A percentile compares a stretch with the other conserved stretches of the same genome.
phyloP scores from a whole-genome alignment of 805 yeast species.

The Jamesozyma jinghongensis region DNA sequence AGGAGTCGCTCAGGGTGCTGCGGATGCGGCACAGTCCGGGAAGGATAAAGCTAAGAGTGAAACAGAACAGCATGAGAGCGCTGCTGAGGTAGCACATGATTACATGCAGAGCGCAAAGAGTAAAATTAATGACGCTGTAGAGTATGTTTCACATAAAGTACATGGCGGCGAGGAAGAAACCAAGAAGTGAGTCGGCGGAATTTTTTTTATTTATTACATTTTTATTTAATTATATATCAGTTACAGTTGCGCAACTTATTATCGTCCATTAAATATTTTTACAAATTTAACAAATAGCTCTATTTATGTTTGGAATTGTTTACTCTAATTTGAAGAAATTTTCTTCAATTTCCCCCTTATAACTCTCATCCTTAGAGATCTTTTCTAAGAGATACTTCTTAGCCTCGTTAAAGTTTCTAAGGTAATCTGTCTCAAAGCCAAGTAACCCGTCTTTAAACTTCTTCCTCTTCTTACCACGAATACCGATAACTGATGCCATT shows the following conservation, averaged over 20 bases:
- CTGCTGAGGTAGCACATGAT: constrained; percentile 48
- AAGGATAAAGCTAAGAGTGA: constrained; percentile 36
- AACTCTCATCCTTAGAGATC: neutral
- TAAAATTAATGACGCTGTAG: constrained; percentile 37
- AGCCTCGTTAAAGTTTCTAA: constrained; percentile 17
- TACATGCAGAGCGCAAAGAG: constrained; percentile 50
- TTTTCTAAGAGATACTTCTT: constrained; percentile 14
- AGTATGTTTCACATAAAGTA: constrained; percentile 39
- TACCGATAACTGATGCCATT: constrained; percentile 30
- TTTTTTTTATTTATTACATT: no score
- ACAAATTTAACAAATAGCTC: no score
- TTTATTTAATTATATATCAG: no score
- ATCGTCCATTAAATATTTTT: no score
- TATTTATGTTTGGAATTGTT: no score
- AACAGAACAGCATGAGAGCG: constrained; percentile 29
- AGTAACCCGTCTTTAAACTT: constrained; percentile 25
- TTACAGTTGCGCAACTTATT: no score
- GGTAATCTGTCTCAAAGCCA: constrained; percentile 30
- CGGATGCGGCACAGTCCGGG: constrained; percentile 52
- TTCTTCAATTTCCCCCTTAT: constrained; percentile 3
- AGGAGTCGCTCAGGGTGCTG: constrained; percentile 57
- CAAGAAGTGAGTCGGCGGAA: no score
- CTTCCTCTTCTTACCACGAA: constrained; percentile 30
- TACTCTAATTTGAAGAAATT: constrained; percentile 4
- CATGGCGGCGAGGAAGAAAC: constrained; percentile 49